A percentile compares a stretch with the other conserved stretches of the same genome.
Evolutionary conservation across 2,329 filamentous ascomycete genomes (phyloP).

Genomic region (Geosmithia flava): DNA sequence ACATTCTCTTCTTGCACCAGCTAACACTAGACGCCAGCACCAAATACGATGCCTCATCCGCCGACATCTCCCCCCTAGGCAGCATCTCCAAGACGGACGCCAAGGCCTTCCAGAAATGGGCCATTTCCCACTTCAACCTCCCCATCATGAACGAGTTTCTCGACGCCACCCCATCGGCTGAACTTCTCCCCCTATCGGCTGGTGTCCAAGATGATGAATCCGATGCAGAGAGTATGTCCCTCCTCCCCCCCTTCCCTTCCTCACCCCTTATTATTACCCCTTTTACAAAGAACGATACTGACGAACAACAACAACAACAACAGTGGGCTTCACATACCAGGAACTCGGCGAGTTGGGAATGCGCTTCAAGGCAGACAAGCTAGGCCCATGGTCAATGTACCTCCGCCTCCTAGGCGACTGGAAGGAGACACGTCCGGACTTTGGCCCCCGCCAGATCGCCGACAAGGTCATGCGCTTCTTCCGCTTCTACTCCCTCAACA

Average conservation of each 20-base stretch:
- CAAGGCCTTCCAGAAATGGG: slow-evolving; percentile 51
- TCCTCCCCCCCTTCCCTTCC: background rate
- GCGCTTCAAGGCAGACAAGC: slow-evolving; percentile 25
- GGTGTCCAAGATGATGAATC: slow-evolving; percentile 4
- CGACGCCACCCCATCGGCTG: slow-evolving; percentile 41
- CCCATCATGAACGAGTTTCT: slow-evolving; percentile 54
- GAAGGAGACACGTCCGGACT: slow-evolving; percentile 12
- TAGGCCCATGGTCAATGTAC: slow-evolving; percentile 26
- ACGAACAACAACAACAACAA: too few species aligned
- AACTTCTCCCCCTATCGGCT: slow-evolving; percentile 29
- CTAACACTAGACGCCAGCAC: slow-evolving; percentile 13
- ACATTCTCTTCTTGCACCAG: background rate
- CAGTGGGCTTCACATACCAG: slow-evolving; percentile 29
- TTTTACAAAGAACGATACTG: slow-evolving; percentile 13
- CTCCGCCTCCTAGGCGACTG: slow-evolving; percentile 25
- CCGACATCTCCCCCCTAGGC: slow-evolving; percentile 7
- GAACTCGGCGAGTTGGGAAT: slow-evolving; percentile 25
- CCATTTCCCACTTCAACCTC: slow-evolving; percentile 40
- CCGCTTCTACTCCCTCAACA: slow-evolving; percentile 29
- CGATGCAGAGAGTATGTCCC: slow-evolving; percentile 1
- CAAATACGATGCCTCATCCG: slow-evolving; percentile 9
- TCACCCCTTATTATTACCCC: background rate
- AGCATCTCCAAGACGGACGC: slow-evolving; percentile 49
- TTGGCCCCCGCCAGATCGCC: slow-evolving; percentile 22
- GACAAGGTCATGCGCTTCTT: slow-evolving; percentile 30